Evolutionary conservation across 2,329 filamentous ascomycete species (phyloP).

Genomic region (Fusarium tanahbumbuense): DNA sequence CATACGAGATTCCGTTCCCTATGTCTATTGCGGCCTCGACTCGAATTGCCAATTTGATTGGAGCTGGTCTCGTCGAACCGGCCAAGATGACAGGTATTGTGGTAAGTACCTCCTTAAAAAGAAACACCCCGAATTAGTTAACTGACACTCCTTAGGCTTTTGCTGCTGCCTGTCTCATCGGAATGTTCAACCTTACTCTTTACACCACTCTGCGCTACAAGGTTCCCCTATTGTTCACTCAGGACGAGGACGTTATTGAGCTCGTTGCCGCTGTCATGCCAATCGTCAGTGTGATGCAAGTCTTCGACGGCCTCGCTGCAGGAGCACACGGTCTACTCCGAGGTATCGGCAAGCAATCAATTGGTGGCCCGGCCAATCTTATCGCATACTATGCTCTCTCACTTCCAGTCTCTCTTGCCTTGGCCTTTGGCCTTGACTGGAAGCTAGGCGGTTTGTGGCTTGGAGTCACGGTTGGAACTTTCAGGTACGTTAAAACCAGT

Average conservation of each 20-base stretch:
- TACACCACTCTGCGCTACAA: slow-evolving; percentile 75
- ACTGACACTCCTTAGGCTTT: slow-evolving; percentile 61
- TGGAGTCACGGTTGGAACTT: slow-evolving; percentile 78
- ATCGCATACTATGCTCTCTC: slow-evolving; percentile 88
- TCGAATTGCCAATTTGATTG: slow-evolving; percentile 90
- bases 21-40: slow-evolving; percentile 90
- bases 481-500: slow-evolving; percentile 59
- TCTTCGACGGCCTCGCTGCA: slow-evolving; percentile 84
- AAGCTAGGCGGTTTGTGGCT: slow-evolving; percentile 84
- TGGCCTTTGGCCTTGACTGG: slow-evolving; percentile 82
- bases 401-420: slow-evolving; percentile 82
- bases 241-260: slow-evolving; percentile 74
- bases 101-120: slow-evolving; percentile 54
- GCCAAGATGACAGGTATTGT: slow-evolving; percentile 86
- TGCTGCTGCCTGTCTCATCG: slow-evolving; percentile 74
- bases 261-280: slow-evolving; percentile 79
- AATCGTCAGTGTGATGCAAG: slow-evolving; percentile 86
- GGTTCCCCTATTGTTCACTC: slow-evolving; percentile 83
- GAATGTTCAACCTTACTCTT: slow-evolving; percentile 79
- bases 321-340: slow-evolving; percentile 87
- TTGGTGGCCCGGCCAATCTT: slow-evolving; percentile 90
- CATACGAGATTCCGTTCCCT: slow-evolving; percentile 93
- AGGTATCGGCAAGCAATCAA: slow-evolving; percentile 87
- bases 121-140: background rate
- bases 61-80: slow-evolving; percentile 82